Conservation (phyloP, 2,329 filamentous ascomycete genomes). For the Talaromyces rugulosus region DNA sequence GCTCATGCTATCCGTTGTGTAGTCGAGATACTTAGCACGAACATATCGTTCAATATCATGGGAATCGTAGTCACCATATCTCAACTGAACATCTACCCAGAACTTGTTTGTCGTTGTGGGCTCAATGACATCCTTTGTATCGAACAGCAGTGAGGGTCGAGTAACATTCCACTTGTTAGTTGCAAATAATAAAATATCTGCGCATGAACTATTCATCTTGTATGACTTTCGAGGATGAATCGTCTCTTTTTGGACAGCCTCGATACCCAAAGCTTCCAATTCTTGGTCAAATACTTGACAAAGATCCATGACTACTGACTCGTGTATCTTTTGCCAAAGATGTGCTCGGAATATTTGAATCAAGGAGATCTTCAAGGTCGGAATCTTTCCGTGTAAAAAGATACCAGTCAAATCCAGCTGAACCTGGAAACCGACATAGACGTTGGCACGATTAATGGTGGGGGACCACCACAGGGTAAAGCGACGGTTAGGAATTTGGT, state of each 20-base stretch:
- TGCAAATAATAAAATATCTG: constrained; percentile 93
- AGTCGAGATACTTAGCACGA: constrained; percentile 95
- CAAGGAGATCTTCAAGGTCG: constrained; percentile 92
- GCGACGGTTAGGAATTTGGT: constrained; percentile 96
- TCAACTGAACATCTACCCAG: constrained; percentile 94
- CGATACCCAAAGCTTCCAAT: constrained; percentile 88
- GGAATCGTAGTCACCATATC: constrained; percentile 97
- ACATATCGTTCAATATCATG: constrained; percentile 98
- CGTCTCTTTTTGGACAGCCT: constrained; percentile 97
- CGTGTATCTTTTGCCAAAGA: constrained; percentile 99
- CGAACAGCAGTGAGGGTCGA: constrained; percentile 84
- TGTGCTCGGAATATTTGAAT: constrained; percentile 99
- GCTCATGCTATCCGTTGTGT: constrained; percentile 97
- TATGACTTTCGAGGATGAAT: constrained; percentile 99
- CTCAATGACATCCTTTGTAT: constrained; percentile 94
- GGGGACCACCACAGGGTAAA: constrained; percentile 98
- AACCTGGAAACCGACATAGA: constrained; percentile 99
- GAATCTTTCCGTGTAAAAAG: constrained; percentile 98
- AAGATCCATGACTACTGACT: constrained; percentile 97
- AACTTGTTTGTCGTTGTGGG: constrained; percentile 97
- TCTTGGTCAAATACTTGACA: constrained; percentile 99
- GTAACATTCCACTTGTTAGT: constrained; percentile 99
- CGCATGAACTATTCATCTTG: constrained; percentile 99
- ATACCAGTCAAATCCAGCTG: constrained; percentile 97
- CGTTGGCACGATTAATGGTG: constrained; percentile 91